These are phyloP conservation scores for Nitzschia sp. DNA, from an alignment of 108 stramenopile species.

Conservation along the genomic window DNA sequence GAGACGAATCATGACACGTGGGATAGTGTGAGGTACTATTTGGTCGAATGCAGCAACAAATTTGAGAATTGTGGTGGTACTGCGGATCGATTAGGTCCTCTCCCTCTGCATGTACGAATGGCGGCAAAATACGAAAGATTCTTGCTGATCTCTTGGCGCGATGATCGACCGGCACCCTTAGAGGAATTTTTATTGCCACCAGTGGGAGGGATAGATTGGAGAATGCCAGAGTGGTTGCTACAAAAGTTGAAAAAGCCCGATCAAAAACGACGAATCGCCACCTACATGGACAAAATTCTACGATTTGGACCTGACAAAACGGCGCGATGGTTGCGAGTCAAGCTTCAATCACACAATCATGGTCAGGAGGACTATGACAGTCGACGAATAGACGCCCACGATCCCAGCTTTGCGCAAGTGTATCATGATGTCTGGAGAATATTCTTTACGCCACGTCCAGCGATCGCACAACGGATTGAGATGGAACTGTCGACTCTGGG, in stretches of 20 bases:
- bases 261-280: conserved; percentile 2
- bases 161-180: conserved; percentile 30
- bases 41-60: conserved; percentile 24
- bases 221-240: conserved; percentile 26
- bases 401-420: conserved; percentile 25
- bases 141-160: conserved; percentile 32
- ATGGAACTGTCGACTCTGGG: conserved; percentile 17
- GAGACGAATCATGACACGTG: conserved; percentile 2
- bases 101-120: conserved; percentile 24
- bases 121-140: conserved; percentile 26
- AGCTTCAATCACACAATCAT: conserved; percentile 35
- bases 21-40: conserved; percentile 2
- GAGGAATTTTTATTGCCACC: conserved; percentile 41
- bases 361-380: conserved; percentile 4
- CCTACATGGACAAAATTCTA: neutral
- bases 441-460: conserved; percentile 44
- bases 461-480: conserved; percentile 27
- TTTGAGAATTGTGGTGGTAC: conserved; percentile 36
- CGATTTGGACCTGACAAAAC: neutral
- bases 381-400: conserved; percentile 2
- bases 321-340: conserved; percentile 12
- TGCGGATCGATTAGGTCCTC: conserved; percentile 33
- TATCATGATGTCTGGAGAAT: conserved; percentile 39
- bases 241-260: neutral
- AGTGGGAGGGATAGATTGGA: conserved; percentile 33